These are phyloP conservation scores for Acrodontium crateriforme DNA, from an alignment of 2,329 filamentous ascomycete species.

Conservation along the genomic window DNA sequence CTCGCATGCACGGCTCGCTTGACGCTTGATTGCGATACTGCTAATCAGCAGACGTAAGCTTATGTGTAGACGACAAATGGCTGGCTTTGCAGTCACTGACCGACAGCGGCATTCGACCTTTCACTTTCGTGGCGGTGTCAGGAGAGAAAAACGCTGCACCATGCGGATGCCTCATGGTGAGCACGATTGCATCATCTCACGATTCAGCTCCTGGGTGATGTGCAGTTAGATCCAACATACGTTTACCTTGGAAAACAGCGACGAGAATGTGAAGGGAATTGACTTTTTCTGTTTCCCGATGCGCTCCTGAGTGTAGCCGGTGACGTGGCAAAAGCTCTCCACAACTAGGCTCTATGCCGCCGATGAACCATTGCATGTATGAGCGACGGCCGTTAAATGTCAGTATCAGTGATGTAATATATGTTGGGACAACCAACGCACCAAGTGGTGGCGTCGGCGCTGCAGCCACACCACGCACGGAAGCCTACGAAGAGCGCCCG, in stretches of 20 bases:
- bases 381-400: constrained; percentile 38
- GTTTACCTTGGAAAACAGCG: constrained; percentile 61
- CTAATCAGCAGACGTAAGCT: no score
- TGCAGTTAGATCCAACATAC: constrained; percentile 50
- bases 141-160: constrained; percentile 28
- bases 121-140: constrained; percentile 52
- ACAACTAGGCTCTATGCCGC: constrained; percentile 48
- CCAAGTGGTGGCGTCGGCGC: constrained; percentile 40
- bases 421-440: constrained; percentile 52
- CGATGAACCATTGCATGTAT: constrained; percentile 75
- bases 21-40: no score
- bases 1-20: constrained; percentile 24
- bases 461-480: constrained; percentile 38
- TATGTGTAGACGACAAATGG: no score
- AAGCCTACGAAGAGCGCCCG: constrained; percentile 49
- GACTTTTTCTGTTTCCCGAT: constrained; percentile 61
- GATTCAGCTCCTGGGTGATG: no score
- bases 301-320: constrained; percentile 44
- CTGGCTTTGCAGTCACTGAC: constrained; percentile 62
- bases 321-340: constrained; percentile 36
- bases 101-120: constrained; percentile 46
- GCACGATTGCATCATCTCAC: no score
- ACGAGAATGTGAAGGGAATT: constrained; percentile 45
- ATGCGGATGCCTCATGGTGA: constrained; percentile 50
- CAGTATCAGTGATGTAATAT: constrained; percentile 42